Conservation (phyloP, 2,329 filamentous ascomycete genomes). For the Penicillium verrucosum region DNA sequence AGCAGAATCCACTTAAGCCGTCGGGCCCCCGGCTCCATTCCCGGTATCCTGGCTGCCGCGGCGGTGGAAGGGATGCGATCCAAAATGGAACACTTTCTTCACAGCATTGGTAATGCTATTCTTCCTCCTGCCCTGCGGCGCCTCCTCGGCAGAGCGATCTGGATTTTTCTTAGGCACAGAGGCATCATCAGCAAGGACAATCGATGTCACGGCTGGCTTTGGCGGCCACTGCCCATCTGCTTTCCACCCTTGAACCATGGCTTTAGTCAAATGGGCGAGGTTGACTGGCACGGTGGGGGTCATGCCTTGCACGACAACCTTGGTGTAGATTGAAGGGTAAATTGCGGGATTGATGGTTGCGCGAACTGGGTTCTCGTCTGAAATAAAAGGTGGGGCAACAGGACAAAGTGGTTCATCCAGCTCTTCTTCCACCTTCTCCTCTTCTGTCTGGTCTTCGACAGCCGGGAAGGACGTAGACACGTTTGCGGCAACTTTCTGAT, state of each 20-base stretch:
- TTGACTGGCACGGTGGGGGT: conserved; percentile 88
- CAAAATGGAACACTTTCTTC: conserved; percentile 41
- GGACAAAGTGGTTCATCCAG: conserved; percentile 64
- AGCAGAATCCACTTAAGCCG: conserved; percentile 1
- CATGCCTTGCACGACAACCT: conserved; percentile 75
- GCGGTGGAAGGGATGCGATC: conserved; percentile 37
- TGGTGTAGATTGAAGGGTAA: conserved; percentile 83
- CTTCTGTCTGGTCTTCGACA: conserved; percentile 31
- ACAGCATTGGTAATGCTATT: conserved; percentile 41
- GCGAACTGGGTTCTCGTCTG: conserved; percentile 71
- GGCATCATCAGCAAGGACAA: conserved; percentile 31
- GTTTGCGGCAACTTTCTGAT: conserved; percentile 37
- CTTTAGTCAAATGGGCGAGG: conserved; percentile 71
- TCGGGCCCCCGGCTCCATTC: conserved; percentile 1
- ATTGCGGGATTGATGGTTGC: conserved; percentile 68
- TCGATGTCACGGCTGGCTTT: conserved; percentile 43
- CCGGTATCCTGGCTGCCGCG: conserved; percentile 24
- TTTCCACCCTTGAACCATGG: conserved; percentile 88
- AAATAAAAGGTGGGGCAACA: conserved; percentile 68
- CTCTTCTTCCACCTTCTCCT: conserved; percentile 25
- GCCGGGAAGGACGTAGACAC: conserved; percentile 33
- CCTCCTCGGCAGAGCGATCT: conserved; percentile 7
- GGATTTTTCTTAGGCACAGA: conserved; percentile 21
- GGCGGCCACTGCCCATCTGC: conserved; percentile 91
- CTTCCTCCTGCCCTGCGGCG: conserved; percentile 26